Evolutionary conservation across 768 basidiomycete genomes (phyloP).

Genomic region (Sistotremastrum niveocremeum): DNA sequence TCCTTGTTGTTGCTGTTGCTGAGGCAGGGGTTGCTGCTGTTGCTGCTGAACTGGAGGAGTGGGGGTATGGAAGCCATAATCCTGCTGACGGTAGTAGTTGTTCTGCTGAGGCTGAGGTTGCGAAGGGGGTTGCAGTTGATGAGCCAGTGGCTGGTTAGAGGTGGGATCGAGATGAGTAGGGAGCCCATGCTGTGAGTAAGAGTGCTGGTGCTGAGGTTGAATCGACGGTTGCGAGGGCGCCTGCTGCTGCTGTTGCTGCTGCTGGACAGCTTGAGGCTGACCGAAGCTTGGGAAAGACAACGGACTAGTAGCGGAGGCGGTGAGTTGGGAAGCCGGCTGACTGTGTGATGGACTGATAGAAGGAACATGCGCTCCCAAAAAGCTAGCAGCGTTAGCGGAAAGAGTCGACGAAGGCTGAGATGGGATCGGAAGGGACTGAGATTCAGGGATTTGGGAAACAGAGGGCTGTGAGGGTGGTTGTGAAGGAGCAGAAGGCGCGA

Average conservation of each 20-base stretch:
- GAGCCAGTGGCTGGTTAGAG: constrained; percentile 21
- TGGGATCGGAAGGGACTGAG: not conserved
- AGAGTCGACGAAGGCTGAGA: not conserved
- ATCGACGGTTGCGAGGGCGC: constrained; percentile 9
- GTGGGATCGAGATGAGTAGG: constrained; percentile 52
- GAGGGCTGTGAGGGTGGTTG: not conserved
- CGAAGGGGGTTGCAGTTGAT: constrained; percentile 9
- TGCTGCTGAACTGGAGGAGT: constrained; percentile 58
- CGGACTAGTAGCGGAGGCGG: constrained; percentile 1
- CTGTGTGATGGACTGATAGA: constrained; percentile 14
- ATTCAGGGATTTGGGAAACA: not conserved
- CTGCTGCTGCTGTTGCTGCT: constrained; percentile 21
- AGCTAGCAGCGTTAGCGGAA: not conserved
- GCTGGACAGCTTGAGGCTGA: constrained; percentile 13
- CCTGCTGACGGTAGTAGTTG: constrained; percentile 58
- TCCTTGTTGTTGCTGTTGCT: constrained; percentile 48
- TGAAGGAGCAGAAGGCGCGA: not conserved
- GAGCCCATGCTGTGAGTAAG: constrained; percentile 54
- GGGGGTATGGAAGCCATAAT: constrained; percentile 67
- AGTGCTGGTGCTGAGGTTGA: constrained; percentile 29
- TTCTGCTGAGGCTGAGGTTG: constrained; percentile 33
- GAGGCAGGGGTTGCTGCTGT: constrained; percentile 37
- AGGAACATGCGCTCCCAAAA: not conserved
- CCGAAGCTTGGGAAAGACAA: too few relatives aligned
- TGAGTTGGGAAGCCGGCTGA: constrained; percentile 29